Evolutionary conservation across 768 basidiomycete species (phyloP), one percentile per base, ranked within the genome.

Genomic region (Tephrocybe sp.): DNA sequence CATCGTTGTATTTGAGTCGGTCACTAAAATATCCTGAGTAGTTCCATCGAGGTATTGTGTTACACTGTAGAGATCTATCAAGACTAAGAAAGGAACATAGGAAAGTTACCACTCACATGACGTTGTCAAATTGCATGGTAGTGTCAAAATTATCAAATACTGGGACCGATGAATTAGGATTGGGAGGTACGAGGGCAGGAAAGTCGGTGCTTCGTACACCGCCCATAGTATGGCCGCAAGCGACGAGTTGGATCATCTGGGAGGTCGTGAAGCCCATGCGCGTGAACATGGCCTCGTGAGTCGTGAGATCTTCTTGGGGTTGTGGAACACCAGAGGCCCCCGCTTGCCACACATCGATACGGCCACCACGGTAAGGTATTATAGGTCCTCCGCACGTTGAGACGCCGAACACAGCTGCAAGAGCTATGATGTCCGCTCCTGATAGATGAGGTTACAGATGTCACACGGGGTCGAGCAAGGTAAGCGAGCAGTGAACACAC

Each of bases 171-270:
- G 69, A 56, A 37, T 64, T 58, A 4, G 56, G 54, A 18, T 59
- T 60, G 15, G 71, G 61, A 15, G 73, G 54, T 5, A 77, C 75
- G 9, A 77, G 63, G n/a, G 60, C 56, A 3, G 78, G 76, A 44
- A 77, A 77, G 46, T 74, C 75, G 3, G 68, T 59, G 52, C 70
- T 74, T 31, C 76, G 70, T 5, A 78, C 75, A 35, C 75, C 73
- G 49, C 78, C 78, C 45, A 79, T 64, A 7, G 76, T 75, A 55
- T 80, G 78, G 4, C 78, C 78, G 53, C 78, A 80, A 2, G 76
- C 75, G 18, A 72, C 71, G 39, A 80, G 69, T 46, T 70, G 65
- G 48, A 79, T 78, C 77, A 79, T 79, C 50, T 79, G 76, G n/a
- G 64, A 53, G 21, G 61, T 58, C 9, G 64, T 69, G 55, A 77